Percentiles rank a stretch among this genome's conserved stretches.
These are phyloP conservation scores for Tillandsia leiboldiana DNA, from an alignment of 176 grass and related monocot species.

Conservation along the genomic window DNA sequence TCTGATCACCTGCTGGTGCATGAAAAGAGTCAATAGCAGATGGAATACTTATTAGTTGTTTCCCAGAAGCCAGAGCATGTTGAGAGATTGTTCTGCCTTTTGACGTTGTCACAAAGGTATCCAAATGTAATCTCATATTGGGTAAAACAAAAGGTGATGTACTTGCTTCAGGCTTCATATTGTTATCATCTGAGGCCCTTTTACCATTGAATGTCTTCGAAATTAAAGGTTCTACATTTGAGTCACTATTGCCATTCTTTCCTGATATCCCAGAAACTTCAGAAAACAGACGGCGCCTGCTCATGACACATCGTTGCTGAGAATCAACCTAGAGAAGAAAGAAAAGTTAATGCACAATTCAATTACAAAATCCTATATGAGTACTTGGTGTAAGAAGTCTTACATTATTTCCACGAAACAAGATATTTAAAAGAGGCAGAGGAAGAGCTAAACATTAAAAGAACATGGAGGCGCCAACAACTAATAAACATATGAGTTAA, in stretches of 20 bases:
- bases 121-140: conserved; percentile 82
- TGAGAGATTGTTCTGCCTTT: conserved; percentile 44
- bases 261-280: conserved; percentile 46
- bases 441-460: too few relatives aligned
- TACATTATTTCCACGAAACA: too few relatives aligned
- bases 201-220: conserved; percentile 39
- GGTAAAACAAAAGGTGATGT: conserved; percentile 35
- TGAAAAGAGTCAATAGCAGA: conserved; percentile 30
- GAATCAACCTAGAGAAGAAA: conserved; percentile 44
- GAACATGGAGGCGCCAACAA: too few relatives aligned
- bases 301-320: conserved; percentile 70
- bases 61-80: conserved; percentile 21
- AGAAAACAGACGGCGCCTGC: conserved; percentile 84
- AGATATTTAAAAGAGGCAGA: too few relatives aligned
- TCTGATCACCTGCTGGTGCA: conserved; percentile 26
- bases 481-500: too few relatives aligned
- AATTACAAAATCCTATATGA: background rate
- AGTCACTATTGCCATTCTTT: conserved; percentile 21
- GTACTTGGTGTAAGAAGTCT: too few relatives aligned
- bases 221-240: conserved; percentile 23
- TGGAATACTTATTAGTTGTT: conserved; percentile 13
- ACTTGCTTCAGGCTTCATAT: conserved; percentile 40
- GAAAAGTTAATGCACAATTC: conserved; percentile 9
- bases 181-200: conserved; percentile 24
- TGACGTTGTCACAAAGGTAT: conserved; percentile 48